phyloP scores from a whole-genome alignment of 306 rosid genomes.

The Acacia confusa region DNA sequence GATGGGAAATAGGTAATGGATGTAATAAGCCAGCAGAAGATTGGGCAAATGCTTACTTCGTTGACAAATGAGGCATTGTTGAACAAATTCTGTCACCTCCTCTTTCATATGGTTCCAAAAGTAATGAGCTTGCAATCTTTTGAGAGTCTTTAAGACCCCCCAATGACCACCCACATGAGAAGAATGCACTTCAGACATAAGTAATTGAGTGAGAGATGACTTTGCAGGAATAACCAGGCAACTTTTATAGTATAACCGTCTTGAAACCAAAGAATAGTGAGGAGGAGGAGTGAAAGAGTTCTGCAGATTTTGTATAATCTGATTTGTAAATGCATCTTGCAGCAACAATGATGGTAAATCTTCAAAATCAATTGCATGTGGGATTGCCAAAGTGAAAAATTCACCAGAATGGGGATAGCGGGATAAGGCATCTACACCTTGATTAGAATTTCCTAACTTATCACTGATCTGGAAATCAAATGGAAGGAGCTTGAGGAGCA shows the following conservation, averaged over 20 bases:
- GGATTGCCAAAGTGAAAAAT: too few species aligned
- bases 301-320: too few species aligned
- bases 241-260: background rate
- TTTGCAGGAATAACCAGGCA: background rate
- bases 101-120: background rate
- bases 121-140: accelerated
- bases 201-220: background rate
- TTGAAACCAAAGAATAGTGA: background rate
- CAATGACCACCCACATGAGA: background rate
- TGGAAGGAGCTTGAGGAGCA: background rate
- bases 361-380: too few species aligned
- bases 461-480: too few species aligned
- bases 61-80: background rate
- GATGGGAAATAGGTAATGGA: background rate
- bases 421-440: background rate
- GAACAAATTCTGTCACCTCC: accelerated
- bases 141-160: background rate
- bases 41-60: background rate
- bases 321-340: too few species aligned
- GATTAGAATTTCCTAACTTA: too few species aligned
- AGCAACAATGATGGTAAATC: background rate
- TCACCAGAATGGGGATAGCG: too few species aligned
- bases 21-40: background rate
- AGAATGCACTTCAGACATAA: background rate
- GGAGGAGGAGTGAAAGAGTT: too few species aligned